Conservation (phyloP, 768 basidiomycete species). For the Artomyces pyxidatus region DNA sequence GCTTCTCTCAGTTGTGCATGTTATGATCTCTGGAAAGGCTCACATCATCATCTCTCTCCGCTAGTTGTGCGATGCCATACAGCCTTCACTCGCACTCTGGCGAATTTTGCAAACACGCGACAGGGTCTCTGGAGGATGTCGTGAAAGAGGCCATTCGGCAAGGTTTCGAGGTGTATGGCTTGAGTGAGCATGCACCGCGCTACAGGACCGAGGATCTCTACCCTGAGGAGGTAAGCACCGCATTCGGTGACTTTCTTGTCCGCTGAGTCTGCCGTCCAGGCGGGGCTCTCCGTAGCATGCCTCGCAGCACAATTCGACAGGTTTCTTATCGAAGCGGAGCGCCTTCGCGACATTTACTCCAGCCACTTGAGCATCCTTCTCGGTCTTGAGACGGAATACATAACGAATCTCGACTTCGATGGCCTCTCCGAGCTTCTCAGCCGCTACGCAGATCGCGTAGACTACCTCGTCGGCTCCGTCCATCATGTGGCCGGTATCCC, state of each 20-base stretch:
- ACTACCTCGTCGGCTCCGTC: constrained; percentile 88
- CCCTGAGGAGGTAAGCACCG: constrained; percentile 79
- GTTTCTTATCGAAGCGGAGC: constrained; percentile 75
- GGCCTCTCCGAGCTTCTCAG: constrained; percentile 46
- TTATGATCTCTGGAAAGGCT: too few relatives aligned
- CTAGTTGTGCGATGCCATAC: too few relatives aligned
- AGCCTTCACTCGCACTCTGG: constrained; percentile 92
- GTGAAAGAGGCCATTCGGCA: constrained; percentile 72
- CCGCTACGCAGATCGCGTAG: constrained; percentile 43
- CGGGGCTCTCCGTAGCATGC: constrained; percentile 39
- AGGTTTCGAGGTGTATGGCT: constrained; percentile 74
- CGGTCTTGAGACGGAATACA: constrained; percentile 90
- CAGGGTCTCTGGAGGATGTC: constrained; percentile 72
- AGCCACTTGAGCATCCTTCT: constrained; percentile 69
- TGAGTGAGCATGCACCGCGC: constrained; percentile 91
- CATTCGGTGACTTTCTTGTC: too few relatives aligned
- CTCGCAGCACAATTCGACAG: constrained; percentile 58
- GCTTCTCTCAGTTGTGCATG: background rate
- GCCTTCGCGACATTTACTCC: constrained; percentile 57
- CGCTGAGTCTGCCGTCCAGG: too few relatives aligned
- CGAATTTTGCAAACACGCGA: constrained; percentile 88
- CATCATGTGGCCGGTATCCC: constrained; percentile 86
- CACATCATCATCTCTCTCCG: too few relatives aligned
- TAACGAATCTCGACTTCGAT: constrained; percentile 59
- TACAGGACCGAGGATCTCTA: constrained; percentile 79